phyloP scores from a whole-genome alignment of 805 yeast species.

The Jamesozyma spencerorum region DNA sequence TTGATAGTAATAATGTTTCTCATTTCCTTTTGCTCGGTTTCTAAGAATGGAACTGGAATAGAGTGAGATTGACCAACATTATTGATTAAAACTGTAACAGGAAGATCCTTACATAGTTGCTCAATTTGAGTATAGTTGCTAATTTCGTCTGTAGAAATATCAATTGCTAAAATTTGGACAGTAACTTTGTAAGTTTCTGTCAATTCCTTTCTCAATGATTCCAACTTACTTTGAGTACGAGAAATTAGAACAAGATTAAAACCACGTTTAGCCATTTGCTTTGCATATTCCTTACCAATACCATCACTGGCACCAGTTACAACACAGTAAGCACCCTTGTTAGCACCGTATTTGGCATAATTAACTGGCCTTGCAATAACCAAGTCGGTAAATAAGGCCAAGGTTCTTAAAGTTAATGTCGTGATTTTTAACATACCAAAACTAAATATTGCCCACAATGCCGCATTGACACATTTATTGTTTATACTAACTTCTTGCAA shows the following conservation, averaged over 20 bases:
- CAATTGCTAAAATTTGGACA: slow-evolving; percentile 65
- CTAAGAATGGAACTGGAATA: slow-evolving; percentile 87
- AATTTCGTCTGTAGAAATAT: slow-evolving; percentile 56
- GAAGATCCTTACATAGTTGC: slow-evolving; percentile 39
- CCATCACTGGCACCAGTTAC: slow-evolving; percentile 98
- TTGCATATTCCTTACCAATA: slow-evolving; percentile 85
- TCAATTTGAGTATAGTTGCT: slow-evolving; percentile 47
- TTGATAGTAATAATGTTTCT: slow-evolving; percentile 76
- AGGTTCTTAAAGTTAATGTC: slow-evolving; percentile 38
- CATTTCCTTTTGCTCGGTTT: slow-evolving; percentile 68
- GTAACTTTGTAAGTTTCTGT: slow-evolving; percentile 49
- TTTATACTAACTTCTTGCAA: slow-evolving; percentile 14
- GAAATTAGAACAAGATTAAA: slow-evolving; percentile 78
- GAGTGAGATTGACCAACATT: slow-evolving; percentile 94
- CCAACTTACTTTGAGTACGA: slow-evolving; percentile 72
- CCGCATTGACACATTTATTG: slow-evolving; percentile 17
- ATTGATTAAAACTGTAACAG: slow-evolving; percentile 71
- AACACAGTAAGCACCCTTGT: slow-evolving; percentile 74
- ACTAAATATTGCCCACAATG: slow-evolving; percentile 38
- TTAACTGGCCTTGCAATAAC: slow-evolving; percentile 53
- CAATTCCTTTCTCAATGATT: slow-evolving; percentile 53
- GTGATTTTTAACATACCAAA: slow-evolving; percentile 58
- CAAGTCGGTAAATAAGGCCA: slow-evolving; percentile 49
- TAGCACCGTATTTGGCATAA: slow-evolving; percentile 67
- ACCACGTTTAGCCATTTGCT: slow-evolving; percentile 77